Evolutionary conservation across 2,329 filamentous ascomycete species (phyloP), one percentile per base, ranked within the genome.

Genomic region (Hymenoscyphus infarciens): DNA sequence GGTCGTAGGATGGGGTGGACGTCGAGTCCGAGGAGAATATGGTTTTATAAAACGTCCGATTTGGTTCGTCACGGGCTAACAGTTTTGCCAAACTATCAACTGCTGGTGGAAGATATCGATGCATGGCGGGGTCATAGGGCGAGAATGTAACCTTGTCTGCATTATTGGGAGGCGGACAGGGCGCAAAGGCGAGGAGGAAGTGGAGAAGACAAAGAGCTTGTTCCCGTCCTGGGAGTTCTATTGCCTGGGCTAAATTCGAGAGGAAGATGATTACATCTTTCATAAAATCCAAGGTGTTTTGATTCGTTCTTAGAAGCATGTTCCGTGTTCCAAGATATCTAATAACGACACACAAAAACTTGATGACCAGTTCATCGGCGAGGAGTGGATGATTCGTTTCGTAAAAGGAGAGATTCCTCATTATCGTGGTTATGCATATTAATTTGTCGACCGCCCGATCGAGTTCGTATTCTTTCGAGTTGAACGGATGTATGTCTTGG

Each of bases 251-350:
- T 56, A 96, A 86, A 75, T 99, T 98, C 62, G 94, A 97, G 61
- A 99, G 81, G 68, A 96, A 87, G 16, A 92, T 88, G 63, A 98
- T 86, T 33, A 92, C 81, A 75, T 99, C 95, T 77, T 99, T 99
- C 91, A 97, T 96, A 71, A 98, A 94, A 75, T 99, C 95, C 68
- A 97, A 80, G 0, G 90, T 95, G 76, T 97, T 97, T 72, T 84
- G 82, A 68, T 95, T 84, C 3, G 87, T 91, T 45, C 92, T 87
- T 52, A 98, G 79, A 33, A 98, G 83, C 82, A 94, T 91, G 69
- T 92, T 92, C 15, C 92, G 88, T 3, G 93, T 97, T 33, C 94
- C 95, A 15, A 98, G 82, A 68, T 95, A 91, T 64, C 92, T 84
- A 66, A 98, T 92, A 3, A 93, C 85, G 55, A 87, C 87, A 63